Evolutionary conservation across 192 early-diverging fungal genomes (phyloP), one percentile per base, ranked within the genome.

Genomic region (Entomortierella parvispora): DNA sequence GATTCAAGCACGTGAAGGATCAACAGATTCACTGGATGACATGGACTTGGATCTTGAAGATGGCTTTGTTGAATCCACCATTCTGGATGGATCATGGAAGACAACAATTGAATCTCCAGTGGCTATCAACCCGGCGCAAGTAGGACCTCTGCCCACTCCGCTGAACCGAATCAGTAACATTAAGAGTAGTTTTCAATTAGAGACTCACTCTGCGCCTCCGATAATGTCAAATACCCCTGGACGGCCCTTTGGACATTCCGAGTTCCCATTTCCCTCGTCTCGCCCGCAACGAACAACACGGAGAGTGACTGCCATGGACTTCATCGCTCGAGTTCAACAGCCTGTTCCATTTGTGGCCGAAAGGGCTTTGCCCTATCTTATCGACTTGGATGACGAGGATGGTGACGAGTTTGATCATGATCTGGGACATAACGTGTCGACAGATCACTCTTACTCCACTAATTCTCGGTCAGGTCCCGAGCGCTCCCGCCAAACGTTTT

Each of bases 301-400:
- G 32, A 65, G 74, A 51, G 55, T 60, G 5, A 68, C 66, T 11
- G 74, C 74, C 0, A 37, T 68, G 58, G 74, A 77, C 23, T 66
- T 77, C 22, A 68, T 77, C 15, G 4, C 32, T 10, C 44, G 42
- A 28, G 5, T 37, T 22, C 45, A 33, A 3, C 48, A 47, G 9
- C 25, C 56, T 17, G 29, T 44, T 1, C 74, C 74, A 17, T 77
- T 77, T 48, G 62, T 77, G 0, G 34, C 46, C 33, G 60, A 77
- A 28, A 58, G 74, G 11, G 18, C 26, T 14, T 42, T 51, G 2
- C 61, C 65, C 4, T 62, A 58, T 34, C 26, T 77, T 8, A 77
- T 77, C 14, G 74, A 77, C 40, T 22, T 77, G 33, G 74, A 77
- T 52, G 65, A 68, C 20, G 68, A 70, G 18, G 59, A 70, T 50